These are phyloP conservation scores for Boletus rex-veris DNA, from an alignment of 768 basidiomycete genomes.

Conservation along the genomic window DNA sequence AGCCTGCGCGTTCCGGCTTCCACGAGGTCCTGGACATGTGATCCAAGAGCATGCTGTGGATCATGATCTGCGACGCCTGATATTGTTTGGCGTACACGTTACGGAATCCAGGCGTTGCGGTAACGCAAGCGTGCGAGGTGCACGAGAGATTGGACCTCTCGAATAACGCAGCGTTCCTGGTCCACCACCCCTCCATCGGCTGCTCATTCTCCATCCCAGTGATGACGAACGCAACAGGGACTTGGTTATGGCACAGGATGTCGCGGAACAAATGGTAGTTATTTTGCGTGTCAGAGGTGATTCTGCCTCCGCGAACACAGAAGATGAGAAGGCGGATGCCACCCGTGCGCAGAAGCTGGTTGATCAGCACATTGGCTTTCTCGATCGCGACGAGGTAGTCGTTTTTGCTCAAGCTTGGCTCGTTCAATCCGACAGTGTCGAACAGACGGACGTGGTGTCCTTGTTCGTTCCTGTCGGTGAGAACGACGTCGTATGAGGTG, in stretches of 20 bases:
- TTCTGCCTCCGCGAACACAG: slow-evolving; percentile 33
- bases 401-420: slow-evolving; percentile 14
- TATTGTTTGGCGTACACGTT: slow-evolving; percentile 28
- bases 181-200: slow-evolving; percentile 34
- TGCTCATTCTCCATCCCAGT: slow-evolving; percentile 30
- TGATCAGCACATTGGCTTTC: slow-evolving; percentile 32
- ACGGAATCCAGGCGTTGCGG: slow-evolving; percentile 26
- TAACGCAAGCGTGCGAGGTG: slow-evolving; percentile 39
- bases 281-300: slow-evolving; percentile 17
- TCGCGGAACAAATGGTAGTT: slow-evolving; percentile 31
- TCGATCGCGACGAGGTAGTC: slow-evolving; percentile 25
- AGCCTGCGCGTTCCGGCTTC: slow-evolving; percentile 15
- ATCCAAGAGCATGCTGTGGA: slow-evolving; percentile 19
- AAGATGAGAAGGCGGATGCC: slow-evolving; percentile 31
- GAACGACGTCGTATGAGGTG: slow-evolving; percentile 20
- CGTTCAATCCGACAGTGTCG: slow-evolving; percentile 34
- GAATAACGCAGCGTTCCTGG: slow-evolving; percentile 30
- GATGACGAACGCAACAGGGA: slow-evolving; percentile 30
- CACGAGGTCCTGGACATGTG: slow-evolving; percentile 20
- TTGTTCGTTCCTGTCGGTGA: slow-evolving; percentile 6
- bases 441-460: slow-evolving; percentile 23
- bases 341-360: slow-evolving; percentile 23
- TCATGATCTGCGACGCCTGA: slow-evolving; percentile 27
- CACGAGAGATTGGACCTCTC: slow-evolving; percentile 12
- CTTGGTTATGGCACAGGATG: slow-evolving; percentile 27